Conservation (phyloP, 306 rosid species). For the Inga leiocalycina region DNA sequence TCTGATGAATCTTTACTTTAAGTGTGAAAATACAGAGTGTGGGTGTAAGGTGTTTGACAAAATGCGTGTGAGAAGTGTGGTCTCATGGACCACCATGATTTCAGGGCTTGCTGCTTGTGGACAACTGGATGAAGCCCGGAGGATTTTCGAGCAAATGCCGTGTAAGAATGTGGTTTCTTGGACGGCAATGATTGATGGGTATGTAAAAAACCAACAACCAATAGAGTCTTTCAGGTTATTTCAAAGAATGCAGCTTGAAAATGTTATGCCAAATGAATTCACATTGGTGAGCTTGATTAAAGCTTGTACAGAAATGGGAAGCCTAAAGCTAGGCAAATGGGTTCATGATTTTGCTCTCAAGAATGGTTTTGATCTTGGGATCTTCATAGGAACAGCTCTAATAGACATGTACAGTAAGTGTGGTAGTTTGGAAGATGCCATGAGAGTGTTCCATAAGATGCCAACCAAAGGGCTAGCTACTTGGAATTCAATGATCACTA, state of each 20-base stretch:
- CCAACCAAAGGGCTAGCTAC: conserved; percentile 57
- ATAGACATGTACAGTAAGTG: conserved; percentile 82
- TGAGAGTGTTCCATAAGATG: conserved; percentile 54
- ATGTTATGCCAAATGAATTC: conserved; percentile 64
- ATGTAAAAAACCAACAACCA: conserved; percentile 49
- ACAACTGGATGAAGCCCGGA: conserved; percentile 43
- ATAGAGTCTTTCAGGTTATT: conserved; percentile 56
- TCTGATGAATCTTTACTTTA: conserved; percentile 62
- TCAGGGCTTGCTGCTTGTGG: conserved; percentile 56
- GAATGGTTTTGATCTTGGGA: conserved; percentile 51
- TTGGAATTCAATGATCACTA: conserved; percentile 75
- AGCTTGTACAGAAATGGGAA: conserved; percentile 67
- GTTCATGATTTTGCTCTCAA: conserved; percentile 56
- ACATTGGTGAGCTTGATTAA: conserved; percentile 63
- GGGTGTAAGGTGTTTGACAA: conserved; percentile 65
- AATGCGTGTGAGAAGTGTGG: conserved; percentile 60
- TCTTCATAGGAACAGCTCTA: conserved; percentile 64
- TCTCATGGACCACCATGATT: conserved; percentile 66
- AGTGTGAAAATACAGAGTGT: conserved; percentile 40
- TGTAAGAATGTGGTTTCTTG: conserved; percentile 70
- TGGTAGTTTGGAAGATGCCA: conserved; percentile 59
- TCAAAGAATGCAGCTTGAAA: conserved; percentile 56
- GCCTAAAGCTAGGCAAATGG: conserved; percentile 58
- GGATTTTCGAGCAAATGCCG: conserved; percentile 58
- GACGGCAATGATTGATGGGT: conserved; percentile 73